Evolutionary conservation across 306 rosid genomes (phyloP).

Genomic region (Elaeagnus macrophylla): DNA sequence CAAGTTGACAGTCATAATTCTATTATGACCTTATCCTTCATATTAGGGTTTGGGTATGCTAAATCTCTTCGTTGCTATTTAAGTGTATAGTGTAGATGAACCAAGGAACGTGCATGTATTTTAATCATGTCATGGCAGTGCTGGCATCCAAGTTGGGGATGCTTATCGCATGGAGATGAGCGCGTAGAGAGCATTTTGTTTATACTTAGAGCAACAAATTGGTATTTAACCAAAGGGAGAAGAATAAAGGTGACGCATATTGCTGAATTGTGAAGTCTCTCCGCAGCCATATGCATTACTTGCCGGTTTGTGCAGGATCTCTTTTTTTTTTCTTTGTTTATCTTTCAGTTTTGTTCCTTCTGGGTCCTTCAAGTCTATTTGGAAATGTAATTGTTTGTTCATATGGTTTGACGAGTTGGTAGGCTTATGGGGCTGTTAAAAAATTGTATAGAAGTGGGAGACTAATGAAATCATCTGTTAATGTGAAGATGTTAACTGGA

Average conservation of each 20-base stretch:
- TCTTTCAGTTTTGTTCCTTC: conserved; percentile 13
- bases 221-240: conserved; percentile 39
- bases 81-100: conserved; percentile 55
- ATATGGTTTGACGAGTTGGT: conserved; percentile 22
- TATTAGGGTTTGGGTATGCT: conserved; percentile 39
- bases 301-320: conserved; percentile 43
- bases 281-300: conserved; percentile 26
- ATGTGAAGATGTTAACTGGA: conserved; percentile 1
- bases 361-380: conserved; percentile 30
- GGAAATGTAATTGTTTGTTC: conserved; percentile 30
- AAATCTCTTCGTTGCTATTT: conserved; percentile 43
- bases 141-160: conserved; percentile 19
- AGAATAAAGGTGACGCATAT: conserved; percentile 51
- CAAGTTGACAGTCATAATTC: conserved; percentile 28
- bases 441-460: conserved; percentile 36
- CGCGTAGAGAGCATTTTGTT: conserved; percentile 39
- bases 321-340: conserved; percentile 24
- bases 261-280: conserved; percentile 43
- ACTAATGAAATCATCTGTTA: conserved; percentile 21
- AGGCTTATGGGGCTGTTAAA: conserved; percentile 16
- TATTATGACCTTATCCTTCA: conserved; percentile 35
- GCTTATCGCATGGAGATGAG: conserved; percentile 17
- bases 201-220: conserved; percentile 35
- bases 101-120: conserved; percentile 2
- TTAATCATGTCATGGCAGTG: conserved; percentile 7